These are phyloP conservation scores for Gynostemma pentaphyllum DNA, from an alignment of 306 rosid species.

Conservation along the genomic window DNA sequence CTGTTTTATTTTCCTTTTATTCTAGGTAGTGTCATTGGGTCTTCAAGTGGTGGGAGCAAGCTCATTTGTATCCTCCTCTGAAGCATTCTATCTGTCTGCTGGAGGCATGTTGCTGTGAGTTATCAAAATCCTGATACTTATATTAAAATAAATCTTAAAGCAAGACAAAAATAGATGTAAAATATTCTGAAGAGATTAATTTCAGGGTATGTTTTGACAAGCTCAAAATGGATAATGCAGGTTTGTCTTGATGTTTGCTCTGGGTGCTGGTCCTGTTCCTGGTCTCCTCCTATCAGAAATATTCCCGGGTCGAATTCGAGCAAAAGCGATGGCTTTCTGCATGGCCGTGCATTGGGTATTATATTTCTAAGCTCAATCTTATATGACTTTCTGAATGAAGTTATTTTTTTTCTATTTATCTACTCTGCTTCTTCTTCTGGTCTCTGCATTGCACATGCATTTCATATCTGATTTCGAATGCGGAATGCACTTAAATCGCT, in stretches of 20 bases:
- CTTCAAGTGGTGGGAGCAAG: constrained; percentile 75
- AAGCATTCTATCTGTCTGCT: constrained; percentile 61
- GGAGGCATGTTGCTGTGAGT: constrained; percentile 96
- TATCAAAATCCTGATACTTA: neutral
- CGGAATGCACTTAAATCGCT: too few relatives aligned
- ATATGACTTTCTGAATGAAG: constrained; percentile 18
- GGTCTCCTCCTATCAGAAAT: constrained; percentile 89
- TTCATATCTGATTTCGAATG: neutral
- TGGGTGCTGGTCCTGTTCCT: constrained; percentile 98
- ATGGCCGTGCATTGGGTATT: constrained; percentile 96
- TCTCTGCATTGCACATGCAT: neutral
- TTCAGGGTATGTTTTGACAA: neutral
- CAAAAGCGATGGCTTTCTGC: constrained; percentile 91
- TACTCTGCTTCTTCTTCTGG: neutral
- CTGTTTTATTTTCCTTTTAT: too few relatives aligned
- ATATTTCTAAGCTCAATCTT: neutral
- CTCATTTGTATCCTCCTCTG: constrained; percentile 29
- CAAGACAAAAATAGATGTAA: neutral
- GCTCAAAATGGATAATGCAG: constrained; percentile 29
- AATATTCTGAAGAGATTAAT: neutral
- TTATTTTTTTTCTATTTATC: neutral
- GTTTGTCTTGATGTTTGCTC: constrained; percentile 80
- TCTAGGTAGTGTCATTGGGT: constrained; percentile 59
- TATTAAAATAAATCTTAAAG: neutral
- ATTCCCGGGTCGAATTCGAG: constrained; percentile 78